phyloP scores from a whole-genome alignment of 441 rosid genomes.

The Macaranga tanarius region DNA sequence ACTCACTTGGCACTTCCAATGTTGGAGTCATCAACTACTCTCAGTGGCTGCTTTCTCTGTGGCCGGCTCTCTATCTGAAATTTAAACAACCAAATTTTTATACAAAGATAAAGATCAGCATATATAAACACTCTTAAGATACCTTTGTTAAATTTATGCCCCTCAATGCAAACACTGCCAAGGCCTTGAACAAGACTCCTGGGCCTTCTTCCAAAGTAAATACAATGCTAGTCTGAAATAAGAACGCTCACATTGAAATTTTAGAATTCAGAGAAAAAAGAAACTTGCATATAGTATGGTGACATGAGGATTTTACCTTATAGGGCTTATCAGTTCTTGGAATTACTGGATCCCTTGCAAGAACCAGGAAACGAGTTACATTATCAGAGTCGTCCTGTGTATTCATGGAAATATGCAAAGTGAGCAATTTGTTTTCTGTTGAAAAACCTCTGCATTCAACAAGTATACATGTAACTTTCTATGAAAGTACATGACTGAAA shows the following conservation, averaged over 20 bases:
- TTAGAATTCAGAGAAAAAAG: background rate
- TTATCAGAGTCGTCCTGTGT: slow-evolving; percentile 63
- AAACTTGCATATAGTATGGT: background rate
- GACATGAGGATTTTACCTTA: slow-evolving; percentile 43
- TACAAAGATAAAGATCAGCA: background rate
- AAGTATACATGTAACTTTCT: background rate
- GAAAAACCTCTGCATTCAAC: background rate
- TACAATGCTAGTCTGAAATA: slow-evolving; percentile 49
- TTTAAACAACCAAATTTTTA: background rate
- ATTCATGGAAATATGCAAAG: slow-evolving; percentile 23
- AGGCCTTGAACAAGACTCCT: slow-evolving; percentile 49
- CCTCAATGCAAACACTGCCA: slow-evolving; percentile 63
- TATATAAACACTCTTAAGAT: slow-evolving; percentile 3
- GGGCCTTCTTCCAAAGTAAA: slow-evolving; percentile 39
- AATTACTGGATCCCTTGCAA: slow-evolving; percentile 81
- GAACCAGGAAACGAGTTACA: slow-evolving; percentile 77
- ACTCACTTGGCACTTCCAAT: slow-evolving; percentile 55
- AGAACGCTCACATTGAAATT: slow-evolving; percentile 10
- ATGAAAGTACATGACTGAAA: background rate
- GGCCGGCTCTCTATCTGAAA: slow-evolving; percentile 69
- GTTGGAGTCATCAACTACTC: slow-evolving; percentile 63
- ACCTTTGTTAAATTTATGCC: slow-evolving; percentile 62
- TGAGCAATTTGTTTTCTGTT: slow-evolving; percentile 5
- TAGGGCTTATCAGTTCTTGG: slow-evolving; percentile 55
- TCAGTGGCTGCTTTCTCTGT: slow-evolving; percentile 55